Evolutionary conservation across 2,329 filamentous ascomycete species (phyloP).

Genomic region (Cytospora piceae): DNA sequence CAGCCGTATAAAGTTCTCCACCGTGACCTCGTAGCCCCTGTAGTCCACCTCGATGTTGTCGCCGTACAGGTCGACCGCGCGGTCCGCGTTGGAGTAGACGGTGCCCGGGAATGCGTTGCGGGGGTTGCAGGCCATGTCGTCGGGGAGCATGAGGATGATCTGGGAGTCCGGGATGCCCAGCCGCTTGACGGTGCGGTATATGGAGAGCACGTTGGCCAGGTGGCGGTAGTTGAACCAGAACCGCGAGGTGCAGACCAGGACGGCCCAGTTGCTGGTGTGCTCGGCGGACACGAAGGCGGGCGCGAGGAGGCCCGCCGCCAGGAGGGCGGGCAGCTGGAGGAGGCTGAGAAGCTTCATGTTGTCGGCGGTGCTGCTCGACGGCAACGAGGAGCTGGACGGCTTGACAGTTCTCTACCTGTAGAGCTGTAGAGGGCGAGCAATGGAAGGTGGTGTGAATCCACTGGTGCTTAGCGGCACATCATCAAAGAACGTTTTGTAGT

Average conservation of each 20-base stretch:
- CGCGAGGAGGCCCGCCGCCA: conserved; percentile 52
- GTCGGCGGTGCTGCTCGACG: not conserved
- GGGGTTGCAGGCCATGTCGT: conserved; percentile 99
- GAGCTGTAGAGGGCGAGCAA: not conserved
- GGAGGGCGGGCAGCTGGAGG: conserved; percentile 50
- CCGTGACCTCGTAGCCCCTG: conserved; percentile 95
- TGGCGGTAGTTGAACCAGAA: conserved; percentile 99
- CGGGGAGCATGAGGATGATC: conserved; percentile 99
- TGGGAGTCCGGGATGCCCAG: conserved; percentile 97
- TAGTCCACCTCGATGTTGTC: conserved; percentile 99
- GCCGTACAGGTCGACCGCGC: conserved; percentile 93
- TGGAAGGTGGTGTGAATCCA: not conserved
- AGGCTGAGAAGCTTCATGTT: conserved; percentile 56
- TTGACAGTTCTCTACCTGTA: not conserved
- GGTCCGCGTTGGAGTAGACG: conserved; percentile 97
- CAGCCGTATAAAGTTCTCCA: conserved; percentile 96
- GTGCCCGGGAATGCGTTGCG: conserved; percentile 97
- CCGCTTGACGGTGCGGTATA: conserved; percentile 97
- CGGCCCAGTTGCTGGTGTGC: conserved; percentile 98
- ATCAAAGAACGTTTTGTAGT: not conserved
- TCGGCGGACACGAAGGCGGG: conserved; percentile 59
- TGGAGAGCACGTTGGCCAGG: conserved; percentile 93
- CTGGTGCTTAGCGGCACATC: not conserved
- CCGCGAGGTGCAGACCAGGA: conserved; percentile 95
- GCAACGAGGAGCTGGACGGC: not conserved